These are phyloP conservation scores for Hypholoma fasciculare DNA, from an alignment of 768 basidiomycete species.

Conservation along the genomic window DNA sequence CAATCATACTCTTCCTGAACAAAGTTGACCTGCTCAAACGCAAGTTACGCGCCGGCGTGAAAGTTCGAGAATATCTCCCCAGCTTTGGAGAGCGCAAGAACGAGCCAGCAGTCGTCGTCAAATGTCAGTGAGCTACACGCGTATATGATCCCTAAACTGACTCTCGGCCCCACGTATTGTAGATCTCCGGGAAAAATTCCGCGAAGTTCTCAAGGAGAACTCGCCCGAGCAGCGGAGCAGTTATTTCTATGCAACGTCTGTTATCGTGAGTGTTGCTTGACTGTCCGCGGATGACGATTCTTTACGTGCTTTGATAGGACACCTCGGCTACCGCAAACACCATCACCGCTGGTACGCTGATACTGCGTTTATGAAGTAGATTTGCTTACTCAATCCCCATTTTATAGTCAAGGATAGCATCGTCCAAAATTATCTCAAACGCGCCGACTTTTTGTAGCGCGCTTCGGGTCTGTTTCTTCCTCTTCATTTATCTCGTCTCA, in stretches of 20 bases:
- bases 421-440: constrained; percentile 48
- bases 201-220: constrained; percentile 49
- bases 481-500: too few species aligned
- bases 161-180: constrained; percentile 16
- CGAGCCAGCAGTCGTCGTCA: constrained; percentile 49
- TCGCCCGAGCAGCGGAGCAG: constrained; percentile 50
- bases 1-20: constrained; percentile 73
- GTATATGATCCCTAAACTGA: background rate
- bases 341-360: constrained; percentile 43
- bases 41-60: constrained; percentile 45
- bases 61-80: constrained; percentile 54
- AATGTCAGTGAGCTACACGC: constrained; percentile 43
- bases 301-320: constrained; percentile 35
- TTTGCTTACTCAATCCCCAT: too few species aligned
- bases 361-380: too few species aligned
- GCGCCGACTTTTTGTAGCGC: constrained; percentile 41
- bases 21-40: constrained; percentile 66
- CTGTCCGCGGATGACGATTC: background rate
- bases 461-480: too few species aligned
- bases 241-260: constrained; percentile 62
- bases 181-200: constrained; percentile 46
- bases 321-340: constrained; percentile 56
- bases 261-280: constrained; percentile 39
- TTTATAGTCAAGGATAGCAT: too few species aligned
- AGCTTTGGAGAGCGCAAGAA: constrained; percentile 66